Evolutionary conservation across 2,329 filamentous ascomycete species (phyloP).

Genomic region (Ustilaginoidea virens): DNA sequence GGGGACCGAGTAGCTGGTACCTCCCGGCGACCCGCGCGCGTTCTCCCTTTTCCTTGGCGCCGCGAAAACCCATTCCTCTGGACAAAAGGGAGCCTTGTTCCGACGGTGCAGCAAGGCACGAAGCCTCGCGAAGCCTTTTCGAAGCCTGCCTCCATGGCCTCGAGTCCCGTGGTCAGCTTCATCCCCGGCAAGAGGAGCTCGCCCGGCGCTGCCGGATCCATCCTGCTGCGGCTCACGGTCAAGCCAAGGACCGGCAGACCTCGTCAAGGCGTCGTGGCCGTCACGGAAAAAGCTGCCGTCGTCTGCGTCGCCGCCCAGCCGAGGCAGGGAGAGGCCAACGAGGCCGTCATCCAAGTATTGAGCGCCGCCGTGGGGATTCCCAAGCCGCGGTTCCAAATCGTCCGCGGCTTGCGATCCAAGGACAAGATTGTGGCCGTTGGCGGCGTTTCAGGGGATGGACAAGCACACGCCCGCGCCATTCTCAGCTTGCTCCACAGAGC

Average conservation of each 20-base stretch:
- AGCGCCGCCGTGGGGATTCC: conserved; percentile 44
- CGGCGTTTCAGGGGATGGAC: conserved; percentile 18
- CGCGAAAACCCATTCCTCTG: too few species aligned
- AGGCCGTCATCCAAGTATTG: conserved; percentile 46
- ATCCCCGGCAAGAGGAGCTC: conserved; percentile 32
- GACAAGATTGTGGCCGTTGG: conserved; percentile 42
- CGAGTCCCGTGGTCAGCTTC: conserved; percentile 26
- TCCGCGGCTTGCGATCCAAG: conserved; percentile 45
- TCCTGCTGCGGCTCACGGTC: conserved; percentile 51
- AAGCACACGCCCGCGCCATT: conserved; percentile 12
- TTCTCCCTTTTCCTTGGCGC: too few species aligned
- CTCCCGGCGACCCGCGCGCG: too few species aligned
- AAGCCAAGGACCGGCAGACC: conserved; percentile 48
- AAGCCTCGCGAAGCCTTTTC: too few species aligned
- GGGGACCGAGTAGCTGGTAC: too few species aligned
- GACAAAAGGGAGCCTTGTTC: too few species aligned
- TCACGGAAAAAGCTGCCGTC: conserved; percentile 43
- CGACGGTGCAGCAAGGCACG: too few species aligned
- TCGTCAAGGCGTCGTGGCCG: conserved; percentile 42
- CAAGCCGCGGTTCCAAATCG: conserved; percentile 47
- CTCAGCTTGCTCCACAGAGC: conserved; percentile 14
- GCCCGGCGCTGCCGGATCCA: conserved; percentile 20
- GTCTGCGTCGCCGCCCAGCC: conserved; percentile 51
- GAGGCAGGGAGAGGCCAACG: conserved; percentile 53
- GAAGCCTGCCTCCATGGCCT: too few species aligned